phyloP scores from a whole-genome alignment of 2,329 filamentous ascomycete species.

The Metarhizium robertsii region DNA sequence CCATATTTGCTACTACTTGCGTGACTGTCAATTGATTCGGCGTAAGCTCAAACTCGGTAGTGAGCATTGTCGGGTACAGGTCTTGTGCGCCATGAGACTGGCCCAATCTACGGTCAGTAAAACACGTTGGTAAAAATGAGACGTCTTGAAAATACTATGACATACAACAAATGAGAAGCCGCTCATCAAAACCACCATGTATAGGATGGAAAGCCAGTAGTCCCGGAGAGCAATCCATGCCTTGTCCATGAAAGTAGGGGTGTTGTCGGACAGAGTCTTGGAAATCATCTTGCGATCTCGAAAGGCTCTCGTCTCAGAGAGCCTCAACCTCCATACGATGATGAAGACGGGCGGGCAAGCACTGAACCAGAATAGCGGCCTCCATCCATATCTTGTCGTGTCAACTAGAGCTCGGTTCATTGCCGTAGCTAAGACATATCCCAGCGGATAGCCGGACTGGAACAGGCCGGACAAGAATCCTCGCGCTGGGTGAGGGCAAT shows the following conservation, averaged over 20 bases:
- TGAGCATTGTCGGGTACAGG: not conserved
- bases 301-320: not conserved
- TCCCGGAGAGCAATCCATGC: slow-evolving; percentile 10
- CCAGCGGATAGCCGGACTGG: not conserved
- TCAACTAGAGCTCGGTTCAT: not conserved
- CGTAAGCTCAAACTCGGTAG: not conserved
- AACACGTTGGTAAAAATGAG: not conserved
- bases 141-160: not conserved
- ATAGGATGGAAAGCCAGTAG: not conserved
- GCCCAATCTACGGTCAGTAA: not conserved
- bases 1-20: slow-evolving; percentile 2
- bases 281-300: not conserved
- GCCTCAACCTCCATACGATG: not conserved
- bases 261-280: slow-evolving; percentile 22
- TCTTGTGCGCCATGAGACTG: not conserved
- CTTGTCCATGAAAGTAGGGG: slow-evolving; percentile 33
- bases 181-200: not conserved
- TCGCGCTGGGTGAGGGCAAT: not conserved
- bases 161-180: not conserved
- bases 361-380: slow-evolving; percentile 1
- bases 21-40: not conserved
- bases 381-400: not conserved
- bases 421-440: not conserved
- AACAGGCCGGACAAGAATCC: not conserved
- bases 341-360: not conserved